phyloP scores from a whole-genome alignment of 495 filamentous ascomycete genomes.

The Parathielavia appendiculata region DNA sequence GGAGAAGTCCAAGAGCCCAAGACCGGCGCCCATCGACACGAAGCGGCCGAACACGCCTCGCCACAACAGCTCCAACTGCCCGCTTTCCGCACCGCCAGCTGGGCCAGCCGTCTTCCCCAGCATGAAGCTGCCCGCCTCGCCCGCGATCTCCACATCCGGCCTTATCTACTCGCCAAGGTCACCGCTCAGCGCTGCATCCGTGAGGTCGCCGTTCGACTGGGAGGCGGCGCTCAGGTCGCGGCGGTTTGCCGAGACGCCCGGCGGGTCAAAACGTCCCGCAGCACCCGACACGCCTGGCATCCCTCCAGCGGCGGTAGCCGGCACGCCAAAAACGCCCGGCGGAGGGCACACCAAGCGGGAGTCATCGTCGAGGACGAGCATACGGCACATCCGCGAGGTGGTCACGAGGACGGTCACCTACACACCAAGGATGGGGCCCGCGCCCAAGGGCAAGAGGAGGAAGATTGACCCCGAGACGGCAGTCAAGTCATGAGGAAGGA shows the following conservation, averaged over 20 bases:
- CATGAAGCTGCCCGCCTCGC: constrained; percentile 57
- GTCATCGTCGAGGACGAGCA: constrained; percentile 37
- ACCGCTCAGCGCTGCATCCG: constrained; percentile 50
- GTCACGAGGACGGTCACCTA: constrained; percentile 75
- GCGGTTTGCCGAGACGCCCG: constrained; percentile 40
- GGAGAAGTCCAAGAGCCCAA: constrained; percentile 21
- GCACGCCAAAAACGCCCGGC: constrained; percentile 2
- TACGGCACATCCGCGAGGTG: constrained; percentile 59
- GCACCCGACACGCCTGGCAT: constrained; percentile 29
- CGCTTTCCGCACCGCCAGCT: constrained; percentile 55
- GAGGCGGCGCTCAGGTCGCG: constrained; percentile 52
- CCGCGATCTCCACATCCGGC: constrained; percentile 48
- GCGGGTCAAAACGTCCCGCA: constrained; percentile 33
- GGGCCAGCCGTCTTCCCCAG: constrained; percentile 44
- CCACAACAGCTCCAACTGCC: constrained; percentile 36
- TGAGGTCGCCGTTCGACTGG: constrained; percentile 57
- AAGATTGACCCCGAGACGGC: constrained; percentile 52
- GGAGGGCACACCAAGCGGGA: constrained; percentile 36
- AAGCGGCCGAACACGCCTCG: constrained; percentile 41
- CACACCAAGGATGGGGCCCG: constrained; percentile 61
- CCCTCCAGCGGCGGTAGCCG: background rate
- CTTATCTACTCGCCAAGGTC: constrained; percentile 36
- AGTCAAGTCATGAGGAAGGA: constrained; percentile 25
- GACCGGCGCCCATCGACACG: constrained; percentile 31
- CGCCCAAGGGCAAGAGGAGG: constrained; percentile 71